Evolutionary conservation across 306 rosid species (phyloP), one percentile per base, ranked within the genome.

Genomic region (Potentilla sterilis): DNA sequence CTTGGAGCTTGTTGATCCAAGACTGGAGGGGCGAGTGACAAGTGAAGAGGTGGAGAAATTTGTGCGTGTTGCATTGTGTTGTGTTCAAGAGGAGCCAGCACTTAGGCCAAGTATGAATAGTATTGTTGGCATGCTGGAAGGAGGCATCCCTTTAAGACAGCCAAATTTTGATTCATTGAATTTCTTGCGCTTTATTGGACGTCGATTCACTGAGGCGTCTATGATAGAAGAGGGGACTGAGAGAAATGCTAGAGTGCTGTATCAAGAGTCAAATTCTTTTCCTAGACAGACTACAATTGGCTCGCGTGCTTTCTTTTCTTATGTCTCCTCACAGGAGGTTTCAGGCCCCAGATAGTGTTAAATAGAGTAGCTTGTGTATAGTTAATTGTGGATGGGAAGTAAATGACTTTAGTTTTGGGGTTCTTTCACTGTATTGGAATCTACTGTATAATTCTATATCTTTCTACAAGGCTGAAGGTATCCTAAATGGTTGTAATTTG

Each of bases 321-420:
- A 77, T 70, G 58, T 92, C 15, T 95, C 98, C 74, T 95, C 97
- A 2, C 95, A 92, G 67, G 85, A 81, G 70, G 75, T 95, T 70
- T 95, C 97, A 13, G 97, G 98, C 69, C 98, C 98, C 48, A 92
- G 98, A 89, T 95, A 84, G 89, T 54, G 35, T 67, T 75, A 49
- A 9, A 21, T 47, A 37, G 37, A 42, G 67, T 66, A 57, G 55
- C 47, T 51, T 43, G 51, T 75, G 61, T 70, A 43, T 69, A 78
- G 73, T 74, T 72, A 79, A 61, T 78, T 40, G 55, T 57, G 66
- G 61, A 79, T 63, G 54, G 69, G 42, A 44, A 43, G 70, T 67
- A 49, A 55, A 44, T 64, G 51, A 70, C 40, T 76, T 83, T 35
- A n/a, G 42, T 69, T 47, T 76, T 24, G 54, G 62, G 41, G 67